Evolutionary conservation across 441 rosid genomes (phyloP).

Genomic region (Erysimum pusillum): DNA sequence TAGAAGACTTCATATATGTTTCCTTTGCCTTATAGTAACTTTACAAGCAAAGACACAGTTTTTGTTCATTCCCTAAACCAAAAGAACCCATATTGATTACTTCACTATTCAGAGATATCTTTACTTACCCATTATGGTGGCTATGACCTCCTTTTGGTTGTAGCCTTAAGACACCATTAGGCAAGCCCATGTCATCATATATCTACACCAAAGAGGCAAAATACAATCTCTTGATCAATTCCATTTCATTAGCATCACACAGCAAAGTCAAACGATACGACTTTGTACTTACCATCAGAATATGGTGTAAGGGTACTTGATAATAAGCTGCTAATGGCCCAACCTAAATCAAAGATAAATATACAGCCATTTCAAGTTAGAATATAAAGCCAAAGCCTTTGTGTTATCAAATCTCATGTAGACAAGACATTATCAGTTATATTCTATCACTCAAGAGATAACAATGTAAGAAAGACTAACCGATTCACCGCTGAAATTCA

Average conservation of each 20-base stretch:
- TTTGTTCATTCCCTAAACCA: neutral
- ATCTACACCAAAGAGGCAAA: conserved; percentile 50
- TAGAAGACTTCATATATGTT: neutral
- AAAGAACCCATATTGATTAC: neutral
- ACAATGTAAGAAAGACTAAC: conserved; percentile 53
- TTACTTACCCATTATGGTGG: conserved; percentile 80
- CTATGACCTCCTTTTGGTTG: conserved; percentile 92
- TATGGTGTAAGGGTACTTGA: too few relatives aligned
- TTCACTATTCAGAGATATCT: too few relatives aligned
- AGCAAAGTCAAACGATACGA: too few relatives aligned
- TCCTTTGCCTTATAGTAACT: too few relatives aligned
- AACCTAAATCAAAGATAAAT: too few relatives aligned
- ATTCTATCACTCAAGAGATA: neutral
- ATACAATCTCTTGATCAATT: too few relatives aligned
- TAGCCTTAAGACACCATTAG: conserved; percentile 82
- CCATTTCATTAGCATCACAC: too few relatives aligned
- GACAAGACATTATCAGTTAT: neutral
- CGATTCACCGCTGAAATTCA: conserved; percentile 93
- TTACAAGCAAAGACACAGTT: neutral
- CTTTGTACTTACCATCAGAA: too few relatives aligned
- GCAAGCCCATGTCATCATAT: conserved; percentile 87
- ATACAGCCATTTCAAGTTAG: too few relatives aligned
- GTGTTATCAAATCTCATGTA: neutral
- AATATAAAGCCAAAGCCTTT: neutral
- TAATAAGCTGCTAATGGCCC: too few relatives aligned